phyloP scores from a whole-genome alignment of 106 monocot species.

The Dendrobium officinale region DNA sequence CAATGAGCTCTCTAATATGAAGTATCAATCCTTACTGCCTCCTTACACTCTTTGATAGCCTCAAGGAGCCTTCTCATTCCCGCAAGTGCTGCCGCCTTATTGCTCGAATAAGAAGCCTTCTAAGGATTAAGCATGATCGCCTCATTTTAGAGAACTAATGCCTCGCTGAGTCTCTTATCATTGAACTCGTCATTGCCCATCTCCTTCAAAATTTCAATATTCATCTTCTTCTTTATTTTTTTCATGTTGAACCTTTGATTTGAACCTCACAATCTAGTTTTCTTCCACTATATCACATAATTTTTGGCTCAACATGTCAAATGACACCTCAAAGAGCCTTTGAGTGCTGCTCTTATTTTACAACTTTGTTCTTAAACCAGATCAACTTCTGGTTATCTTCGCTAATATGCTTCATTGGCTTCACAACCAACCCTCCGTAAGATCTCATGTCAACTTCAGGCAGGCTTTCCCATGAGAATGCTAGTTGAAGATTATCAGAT shows the following conservation, averaged over 20 bases:
- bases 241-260: conserved; percentile 54
- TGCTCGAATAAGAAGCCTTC: conserved; percentile 50
- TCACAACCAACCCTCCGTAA: conserved; percentile 76
- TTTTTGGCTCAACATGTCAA: conserved; percentile 45
- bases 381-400: conserved; percentile 67
- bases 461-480: conserved; percentile 59
- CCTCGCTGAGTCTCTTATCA: conserved; percentile 38
- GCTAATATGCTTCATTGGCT: conserved; percentile 67
- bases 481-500: conserved; percentile 49
- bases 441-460: conserved; percentile 75
- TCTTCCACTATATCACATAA: conserved; percentile 48
- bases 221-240: conserved; percentile 77
- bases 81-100: conserved; percentile 46
- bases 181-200: conserved; percentile 59
- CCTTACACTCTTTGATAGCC: conserved; percentile 39
- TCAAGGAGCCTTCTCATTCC: conserved; percentile 44
- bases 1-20: conserved; percentile 39
- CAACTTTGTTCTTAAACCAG: conserved; percentile 32
- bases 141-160: conserved; percentile 33
- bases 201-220: conserved; percentile 52
- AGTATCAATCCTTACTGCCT: conserved; percentile 53
- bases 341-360: conserved; percentile 31
- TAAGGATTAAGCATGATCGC: conserved; percentile 30
- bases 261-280: conserved; percentile 47
- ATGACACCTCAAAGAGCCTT: conserved; percentile 55